A percentile compares a stretch with the other conserved stretches of the same genome.
Conservation (phyloP, 768 basidiomycete genomes). For the Pleurotus tuoliensis region DNA sequence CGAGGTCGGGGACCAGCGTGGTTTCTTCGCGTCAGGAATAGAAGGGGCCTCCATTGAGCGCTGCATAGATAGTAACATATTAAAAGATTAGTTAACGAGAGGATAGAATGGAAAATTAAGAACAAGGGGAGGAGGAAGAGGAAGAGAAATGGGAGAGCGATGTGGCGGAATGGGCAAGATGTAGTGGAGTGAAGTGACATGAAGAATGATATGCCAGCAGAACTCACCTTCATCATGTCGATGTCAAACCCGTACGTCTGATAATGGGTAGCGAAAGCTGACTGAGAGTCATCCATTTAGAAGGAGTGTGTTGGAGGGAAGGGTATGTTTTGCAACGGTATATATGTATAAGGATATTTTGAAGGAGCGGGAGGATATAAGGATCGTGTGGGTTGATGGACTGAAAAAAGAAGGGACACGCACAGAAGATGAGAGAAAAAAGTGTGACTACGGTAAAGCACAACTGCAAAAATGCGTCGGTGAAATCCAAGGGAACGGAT, state of each 20-base stretch:
- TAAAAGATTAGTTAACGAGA: too few species aligned
- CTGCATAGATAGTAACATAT: slow-evolving; percentile 31
- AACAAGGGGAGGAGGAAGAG: slow-evolving; percentile 6
- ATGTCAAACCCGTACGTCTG: slow-evolving; percentile 72
- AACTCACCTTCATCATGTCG: slow-evolving; percentile 87
- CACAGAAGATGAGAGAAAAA: slow-evolving; percentile 19
- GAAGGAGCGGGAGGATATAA: slow-evolving; percentile 10
- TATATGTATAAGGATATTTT: too few species aligned
- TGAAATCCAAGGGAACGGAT: too few species aligned
- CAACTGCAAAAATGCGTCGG: too few species aligned
- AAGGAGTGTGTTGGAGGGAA: slow-evolving; percentile 31
- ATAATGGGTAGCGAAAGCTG: slow-evolving; percentile 67
- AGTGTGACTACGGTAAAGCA: too few species aligned
- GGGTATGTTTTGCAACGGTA: slow-evolving; percentile 47
- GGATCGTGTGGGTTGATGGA: neutral
- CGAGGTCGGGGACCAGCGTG: slow-evolving; percentile 78
- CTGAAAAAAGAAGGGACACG: slow-evolving; percentile 26
- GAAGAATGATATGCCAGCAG: slow-evolving; percentile 5
- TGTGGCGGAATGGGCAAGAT: neutral
- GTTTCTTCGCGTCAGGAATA: slow-evolving; percentile 85
- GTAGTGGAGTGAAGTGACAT: slow-evolving; percentile 1
- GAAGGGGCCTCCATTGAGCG: slow-evolving; percentile 82
- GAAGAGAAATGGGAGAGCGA: neutral
- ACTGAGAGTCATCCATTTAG: slow-evolving; percentile 71
- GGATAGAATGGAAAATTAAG: too few species aligned